Evolutionary conservation across 495 filamentous ascomycete species (phyloP), one percentile per base, ranked within the genome.

Genomic region (Gamarada debralockiae): DNA sequence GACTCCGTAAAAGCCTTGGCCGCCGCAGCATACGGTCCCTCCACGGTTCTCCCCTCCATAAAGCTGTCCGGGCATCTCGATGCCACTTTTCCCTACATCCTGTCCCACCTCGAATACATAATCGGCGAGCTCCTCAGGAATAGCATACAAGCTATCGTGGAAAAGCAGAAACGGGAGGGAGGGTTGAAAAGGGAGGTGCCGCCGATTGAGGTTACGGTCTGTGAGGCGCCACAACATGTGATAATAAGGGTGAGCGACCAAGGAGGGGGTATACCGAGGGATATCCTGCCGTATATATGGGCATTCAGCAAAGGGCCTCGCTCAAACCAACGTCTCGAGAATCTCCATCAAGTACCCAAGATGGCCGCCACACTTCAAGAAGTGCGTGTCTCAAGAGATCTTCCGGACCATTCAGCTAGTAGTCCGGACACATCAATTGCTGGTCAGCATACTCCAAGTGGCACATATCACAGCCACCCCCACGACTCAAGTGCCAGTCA

Each of bases 321-420:
- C 1, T 86, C 80, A 36, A 73, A 83, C 50, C 75, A 78, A 47
- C 79, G 88, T 12, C 73, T 99, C 3, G 75, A 86, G 57, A 97
- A 96, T 65, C 78, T 97, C 12, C 80, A 78, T 7, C 82, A 85
- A 59, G 93, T 99, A 10, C 93, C 95, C 3, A 87, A 89, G 34
- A 86, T 99, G 81, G 89, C 91, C 10, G 93, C 92, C 7, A 99
- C 93, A 1, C 82, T 97, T 74, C 90, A 97, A 67, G 93, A 99
- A 65, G 68, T 97, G 14, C 56, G 56, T 24, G 39, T 54, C 21
- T 53, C 46, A 15, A 52, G 65, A 17, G 54, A 56, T 47, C 6
- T 62, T 12, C 48, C 58, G 13, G 14, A 22, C 29, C 36, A 39
- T 23, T 47, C 7, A 20, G 15, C 27, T 6, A 33, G 18, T 18